A percentile compares a stretch with the other conserved stretches of the same genome.
Conservation (phyloP, 2,329 filamentous ascomycete species). For the Cladophialophora exuberans region DNA sequence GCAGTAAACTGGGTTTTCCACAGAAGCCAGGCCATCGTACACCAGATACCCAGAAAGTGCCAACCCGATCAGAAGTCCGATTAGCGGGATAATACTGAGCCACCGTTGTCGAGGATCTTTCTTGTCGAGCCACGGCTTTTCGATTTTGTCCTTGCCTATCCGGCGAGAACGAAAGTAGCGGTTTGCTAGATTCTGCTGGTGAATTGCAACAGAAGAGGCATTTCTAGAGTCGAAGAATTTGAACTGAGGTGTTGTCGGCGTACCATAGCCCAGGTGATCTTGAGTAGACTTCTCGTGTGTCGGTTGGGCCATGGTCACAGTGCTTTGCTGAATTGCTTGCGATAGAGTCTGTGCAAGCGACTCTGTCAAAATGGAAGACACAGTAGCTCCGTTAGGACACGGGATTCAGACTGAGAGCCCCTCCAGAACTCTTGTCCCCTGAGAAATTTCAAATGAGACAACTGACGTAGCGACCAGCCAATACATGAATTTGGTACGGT, state of each 20-base stretch:
- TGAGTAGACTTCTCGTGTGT: background rate
- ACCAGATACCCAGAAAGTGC: slow-evolving; percentile 70
- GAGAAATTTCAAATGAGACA: background rate
- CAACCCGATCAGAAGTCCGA: slow-evolving; percentile 72
- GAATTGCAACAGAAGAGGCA: slow-evolving; percentile 1
- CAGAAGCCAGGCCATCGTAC: slow-evolving; percentile 72
- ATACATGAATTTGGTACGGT: background rate
- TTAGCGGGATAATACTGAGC: slow-evolving; percentile 76
- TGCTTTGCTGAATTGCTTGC: background rate
- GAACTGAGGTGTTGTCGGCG: background rate
- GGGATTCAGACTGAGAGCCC: background rate
- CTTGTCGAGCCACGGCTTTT: slow-evolving; percentile 74
- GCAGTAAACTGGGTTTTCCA: slow-evolving; percentile 76
- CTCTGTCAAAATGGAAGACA: background rate
- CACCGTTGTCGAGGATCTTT: slow-evolving; percentile 80
- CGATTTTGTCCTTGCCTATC: slow-evolving; percentile 69
- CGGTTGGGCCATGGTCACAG: background rate
- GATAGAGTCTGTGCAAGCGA: background rate
- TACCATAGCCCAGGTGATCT: background rate
- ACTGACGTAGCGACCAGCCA: background rate
- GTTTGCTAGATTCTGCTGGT: slow-evolving; percentile 1
- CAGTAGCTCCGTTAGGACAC: background rate
- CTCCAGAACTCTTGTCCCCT: background rate
- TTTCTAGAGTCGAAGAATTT: slow-evolving; percentile 1
- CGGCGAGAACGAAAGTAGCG: slow-evolving; percentile 46